Conservation (phyloP, 495 filamentous ascomycete genomes). For the Neurospora terricola region DNA sequence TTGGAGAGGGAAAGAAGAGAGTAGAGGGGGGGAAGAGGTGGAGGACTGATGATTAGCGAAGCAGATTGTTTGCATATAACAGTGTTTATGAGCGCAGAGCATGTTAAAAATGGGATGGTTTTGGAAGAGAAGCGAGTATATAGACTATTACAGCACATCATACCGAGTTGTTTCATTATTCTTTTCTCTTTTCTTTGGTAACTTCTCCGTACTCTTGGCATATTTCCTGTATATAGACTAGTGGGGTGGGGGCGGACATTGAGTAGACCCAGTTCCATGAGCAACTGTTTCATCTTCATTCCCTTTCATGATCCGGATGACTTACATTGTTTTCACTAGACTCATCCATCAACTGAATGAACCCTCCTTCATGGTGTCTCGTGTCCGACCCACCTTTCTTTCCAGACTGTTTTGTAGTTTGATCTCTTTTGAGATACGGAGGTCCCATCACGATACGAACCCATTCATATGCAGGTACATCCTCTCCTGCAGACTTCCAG, state of each 20-base stretch:
- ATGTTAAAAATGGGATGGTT: neutral
- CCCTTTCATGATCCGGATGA: no score
- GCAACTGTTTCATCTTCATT: no score
- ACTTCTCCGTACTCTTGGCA: neutral
- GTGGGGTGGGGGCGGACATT: neutral
- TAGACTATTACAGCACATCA: neutral
- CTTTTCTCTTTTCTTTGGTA: neutral
- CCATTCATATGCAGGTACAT: neutral
- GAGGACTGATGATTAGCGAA: neutral
- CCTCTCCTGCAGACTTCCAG: neutral
- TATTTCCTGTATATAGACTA: neutral
- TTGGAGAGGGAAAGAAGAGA: neutral
- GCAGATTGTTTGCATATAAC: neutral
- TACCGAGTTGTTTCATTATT: neutral
- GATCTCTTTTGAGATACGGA: neutral
- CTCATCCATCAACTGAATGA: no score
- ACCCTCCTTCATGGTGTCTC: neutral
- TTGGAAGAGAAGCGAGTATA: neutral
- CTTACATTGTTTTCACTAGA: no score
- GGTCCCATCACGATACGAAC: neutral
- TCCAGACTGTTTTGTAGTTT: no score
- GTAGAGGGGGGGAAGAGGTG: no score
- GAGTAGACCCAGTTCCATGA: neutral
- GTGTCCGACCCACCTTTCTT: no score
- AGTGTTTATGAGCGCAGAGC: neutral